Conservation (phyloP, 2,329 filamentous ascomycete genomes). For the Cercospora zeae-maydis region DNA sequence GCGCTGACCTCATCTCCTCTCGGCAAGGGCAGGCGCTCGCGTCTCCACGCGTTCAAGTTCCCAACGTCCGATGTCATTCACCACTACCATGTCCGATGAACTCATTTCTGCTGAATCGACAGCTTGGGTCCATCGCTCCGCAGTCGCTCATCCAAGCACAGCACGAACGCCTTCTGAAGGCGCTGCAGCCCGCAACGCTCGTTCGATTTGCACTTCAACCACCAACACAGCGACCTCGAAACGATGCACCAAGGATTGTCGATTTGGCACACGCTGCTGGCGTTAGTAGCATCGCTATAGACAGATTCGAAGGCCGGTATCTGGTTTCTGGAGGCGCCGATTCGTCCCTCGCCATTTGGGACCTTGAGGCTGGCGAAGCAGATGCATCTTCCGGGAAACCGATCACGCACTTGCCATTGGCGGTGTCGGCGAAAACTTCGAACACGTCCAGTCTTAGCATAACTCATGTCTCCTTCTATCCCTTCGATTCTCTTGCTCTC, state of each 20-base stretch:
- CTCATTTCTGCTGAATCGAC: conserved; percentile 71
- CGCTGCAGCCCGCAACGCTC: conserved; percentile 64
- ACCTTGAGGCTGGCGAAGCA: conserved; percentile 61
- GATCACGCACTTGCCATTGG: conserved; percentile 19
- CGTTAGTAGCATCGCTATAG: conserved; percentile 73
- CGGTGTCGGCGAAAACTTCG: conserved; percentile 31
- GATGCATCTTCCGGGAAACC: conserved; percentile 1
- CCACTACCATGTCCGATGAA: conserved; percentile 53
- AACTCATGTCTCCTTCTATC: conserved; percentile 73
- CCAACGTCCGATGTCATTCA: neutral
- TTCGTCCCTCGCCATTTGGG: conserved; percentile 80
- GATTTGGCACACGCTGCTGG: conserved; percentile 62
- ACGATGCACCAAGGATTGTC: neutral
- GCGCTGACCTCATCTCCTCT: too few species aligned
- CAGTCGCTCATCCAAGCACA: conserved; percentile 63
- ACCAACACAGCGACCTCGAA: conserved; percentile 30
- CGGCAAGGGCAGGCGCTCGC: too few species aligned
- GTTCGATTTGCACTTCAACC: conserved; percentile 67
- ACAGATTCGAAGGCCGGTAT: conserved; percentile 74
- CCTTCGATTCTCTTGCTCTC: conserved; percentile 72
- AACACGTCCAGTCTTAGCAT: conserved; percentile 64
- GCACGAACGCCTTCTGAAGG: conserved; percentile 62
- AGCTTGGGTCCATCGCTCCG: conserved; percentile 63
- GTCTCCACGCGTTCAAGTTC: too few species aligned
- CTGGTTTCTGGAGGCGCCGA: conserved; percentile 83